These are phyloP conservation scores for Penicillium decumbens DNA, from an alignment of 2,329 filamentous ascomycete genomes.

Conservation along the genomic window DNA sequence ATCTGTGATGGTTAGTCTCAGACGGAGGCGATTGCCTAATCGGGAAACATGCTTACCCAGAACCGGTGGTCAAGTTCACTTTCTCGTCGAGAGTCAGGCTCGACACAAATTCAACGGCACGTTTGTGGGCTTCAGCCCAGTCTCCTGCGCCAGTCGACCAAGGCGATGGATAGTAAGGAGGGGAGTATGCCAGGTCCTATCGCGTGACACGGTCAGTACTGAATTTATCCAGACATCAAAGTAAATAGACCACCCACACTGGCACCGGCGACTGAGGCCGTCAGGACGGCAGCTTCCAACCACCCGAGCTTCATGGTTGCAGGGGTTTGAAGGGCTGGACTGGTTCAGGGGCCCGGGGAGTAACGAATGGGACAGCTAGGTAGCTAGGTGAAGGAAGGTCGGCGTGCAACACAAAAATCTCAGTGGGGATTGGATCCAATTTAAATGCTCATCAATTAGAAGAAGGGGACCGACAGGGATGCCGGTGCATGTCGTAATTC, in stretches of 20 bases:
- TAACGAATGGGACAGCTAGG: background rate
- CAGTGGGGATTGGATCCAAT: background rate
- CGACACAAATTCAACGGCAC: constrained; percentile 74
- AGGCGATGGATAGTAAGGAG: constrained; percentile 77
- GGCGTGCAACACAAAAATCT: background rate
- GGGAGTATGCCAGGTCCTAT: constrained; percentile 44
- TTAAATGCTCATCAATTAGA: constrained; percentile 1
- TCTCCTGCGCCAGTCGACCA: constrained; percentile 72
- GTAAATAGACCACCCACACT: constrained; percentile 22
- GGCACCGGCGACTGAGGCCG: constrained; percentile 31
- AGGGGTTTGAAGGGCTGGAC: background rate
- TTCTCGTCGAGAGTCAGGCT: constrained; percentile 81
- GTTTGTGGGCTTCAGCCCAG: constrained; percentile 71
- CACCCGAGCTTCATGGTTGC: constrained; percentile 35
- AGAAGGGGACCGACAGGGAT: background rate
- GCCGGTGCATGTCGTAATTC: constrained; percentile 2
- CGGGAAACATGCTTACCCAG: constrained; percentile 56
- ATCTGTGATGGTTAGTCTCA: constrained; percentile 42
- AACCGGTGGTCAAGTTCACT: constrained; percentile 90
- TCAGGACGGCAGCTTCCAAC: constrained; percentile 31
- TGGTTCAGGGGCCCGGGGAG: background rate
- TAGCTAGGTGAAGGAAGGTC: background rate
- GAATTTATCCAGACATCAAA: background rate
- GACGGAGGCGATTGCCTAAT: background rate
- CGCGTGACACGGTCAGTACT: constrained; percentile 5